Evolutionary conservation across 2,329 filamentous ascomycete species (phyloP).

Genomic region (Aspergillus amoenus): DNA sequence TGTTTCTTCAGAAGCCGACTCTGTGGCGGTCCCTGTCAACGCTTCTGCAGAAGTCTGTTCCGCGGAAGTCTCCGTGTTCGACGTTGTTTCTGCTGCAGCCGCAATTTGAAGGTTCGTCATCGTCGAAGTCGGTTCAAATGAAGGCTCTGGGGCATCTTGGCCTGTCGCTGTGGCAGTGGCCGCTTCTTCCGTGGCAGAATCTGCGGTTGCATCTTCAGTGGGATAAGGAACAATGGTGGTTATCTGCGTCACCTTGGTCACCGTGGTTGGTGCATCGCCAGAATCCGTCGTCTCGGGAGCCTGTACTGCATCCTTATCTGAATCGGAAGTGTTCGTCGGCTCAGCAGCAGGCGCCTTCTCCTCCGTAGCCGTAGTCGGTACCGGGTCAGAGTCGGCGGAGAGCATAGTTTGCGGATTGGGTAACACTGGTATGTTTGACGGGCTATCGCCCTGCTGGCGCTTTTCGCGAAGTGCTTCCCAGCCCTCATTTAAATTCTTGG

Average conservation of each 20-base stretch:
- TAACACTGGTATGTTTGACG: neutral
- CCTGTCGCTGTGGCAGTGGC: no score
- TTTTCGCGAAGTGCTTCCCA: neutral
- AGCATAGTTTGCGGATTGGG: neutral
- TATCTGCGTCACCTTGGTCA: neutral
- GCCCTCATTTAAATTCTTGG: constrained; percentile 2
- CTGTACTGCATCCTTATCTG: neutral
- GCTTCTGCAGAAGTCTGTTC: neutral
- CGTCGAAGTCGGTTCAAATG: neutral
- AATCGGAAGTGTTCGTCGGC: neutral
- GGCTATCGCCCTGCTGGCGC: neutral
- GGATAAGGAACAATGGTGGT: neutral
- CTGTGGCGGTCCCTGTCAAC: neutral
- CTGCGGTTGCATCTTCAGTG: neutral
- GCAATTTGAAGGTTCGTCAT: neutral
- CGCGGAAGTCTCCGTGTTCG: neutral
- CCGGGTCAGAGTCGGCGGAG: neutral
- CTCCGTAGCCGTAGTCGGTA: neutral
- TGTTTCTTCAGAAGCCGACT: neutral
- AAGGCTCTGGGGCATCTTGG: neutral
- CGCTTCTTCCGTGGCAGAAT: no score
- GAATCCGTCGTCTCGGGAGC: neutral
- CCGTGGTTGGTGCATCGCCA: neutral
- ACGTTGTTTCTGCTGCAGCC: neutral
- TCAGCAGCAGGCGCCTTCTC: neutral